phyloP scores from a whole-genome alignment of 2,329 filamentous ascomycete species.

The Akanthomyces uredinophilus region DNA sequence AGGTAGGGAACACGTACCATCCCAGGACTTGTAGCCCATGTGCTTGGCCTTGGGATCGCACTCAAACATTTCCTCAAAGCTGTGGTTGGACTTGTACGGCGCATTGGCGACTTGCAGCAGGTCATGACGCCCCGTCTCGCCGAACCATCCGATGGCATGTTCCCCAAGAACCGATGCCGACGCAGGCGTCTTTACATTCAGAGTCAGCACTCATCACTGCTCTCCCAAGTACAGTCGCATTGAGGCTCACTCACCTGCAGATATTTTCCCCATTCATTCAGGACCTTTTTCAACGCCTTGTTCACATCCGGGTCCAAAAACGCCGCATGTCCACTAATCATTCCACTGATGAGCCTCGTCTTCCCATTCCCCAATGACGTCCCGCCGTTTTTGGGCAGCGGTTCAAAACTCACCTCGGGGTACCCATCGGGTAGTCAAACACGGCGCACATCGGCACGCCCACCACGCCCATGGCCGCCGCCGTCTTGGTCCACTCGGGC shows the following conservation, averaged over 20 bases:
- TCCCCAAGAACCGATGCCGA: conserved; percentile 48
- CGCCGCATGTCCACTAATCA: conserved; percentile 42
- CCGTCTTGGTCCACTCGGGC: conserved; percentile 49
- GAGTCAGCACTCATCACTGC: background rate
- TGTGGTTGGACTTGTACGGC: conserved; percentile 36
- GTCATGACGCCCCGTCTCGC: conserved; percentile 41
- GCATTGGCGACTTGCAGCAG: conserved; percentile 48
- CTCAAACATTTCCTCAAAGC: conserved; percentile 56
- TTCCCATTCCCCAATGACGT: no score
- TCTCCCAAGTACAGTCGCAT: background rate
- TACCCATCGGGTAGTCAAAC: conserved; percentile 48
- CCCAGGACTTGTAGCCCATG: conserved; percentile 64
- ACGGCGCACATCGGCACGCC: conserved; percentile 14
- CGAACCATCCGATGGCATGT: conserved; percentile 50
- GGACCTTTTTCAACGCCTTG: conserved; percentile 46
- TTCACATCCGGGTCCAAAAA: conserved; percentile 53
- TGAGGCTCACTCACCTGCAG: conserved; percentile 33
- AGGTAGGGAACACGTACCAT: conserved; percentile 43
- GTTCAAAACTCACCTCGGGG: conserved; percentile 35
- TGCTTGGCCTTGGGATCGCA: conserved; percentile 52
- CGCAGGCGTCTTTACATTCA: conserved; percentile 37
- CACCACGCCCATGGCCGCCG: conserved; percentile 25
- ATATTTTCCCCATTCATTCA: conserved; percentile 54
- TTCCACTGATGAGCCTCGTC: background rate
- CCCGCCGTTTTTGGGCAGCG: no score